Percentiles rank a stretch among this genome's conserved stretches.
These are phyloP conservation scores for Auricularia auricula-judae DNA, from an alignment of 768 basidiomycete species.

Conservation along the genomic window DNA sequence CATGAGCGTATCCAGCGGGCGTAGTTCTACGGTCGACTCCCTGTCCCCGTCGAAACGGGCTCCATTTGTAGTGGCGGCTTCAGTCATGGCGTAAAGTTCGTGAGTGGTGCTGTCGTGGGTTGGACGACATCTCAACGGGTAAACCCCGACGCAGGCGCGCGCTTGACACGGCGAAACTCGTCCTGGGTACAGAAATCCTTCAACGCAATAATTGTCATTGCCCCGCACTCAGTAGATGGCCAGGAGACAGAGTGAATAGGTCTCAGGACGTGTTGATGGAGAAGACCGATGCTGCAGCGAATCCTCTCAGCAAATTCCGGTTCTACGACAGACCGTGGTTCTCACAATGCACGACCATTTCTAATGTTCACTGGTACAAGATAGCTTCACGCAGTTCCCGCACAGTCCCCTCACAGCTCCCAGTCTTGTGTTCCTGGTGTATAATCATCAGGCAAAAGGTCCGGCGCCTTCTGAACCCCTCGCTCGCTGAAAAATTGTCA, in stretches of 20 bases:
- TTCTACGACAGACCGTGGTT: no score
- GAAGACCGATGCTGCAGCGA: no score
- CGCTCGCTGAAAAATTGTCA: constrained; percentile 40
- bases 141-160: no score
- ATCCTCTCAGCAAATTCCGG: no score
- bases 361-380: neutral
- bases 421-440: constrained; percentile 3
- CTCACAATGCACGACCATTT: neutral
- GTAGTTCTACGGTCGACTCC: neutral
- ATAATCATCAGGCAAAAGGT: constrained; percentile 53
- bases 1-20: neutral
- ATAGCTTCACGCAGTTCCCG: neutral
- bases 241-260: no score
- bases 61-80: neutral
- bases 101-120: no score
- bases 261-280: no score
- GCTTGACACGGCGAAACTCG: no score
- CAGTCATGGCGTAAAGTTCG: neutral
- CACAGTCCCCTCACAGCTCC: neutral
- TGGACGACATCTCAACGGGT: no score
- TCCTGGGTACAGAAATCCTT: no score
- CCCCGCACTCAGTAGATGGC: no score
- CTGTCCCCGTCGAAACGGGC: neutral
- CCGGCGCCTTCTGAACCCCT: constrained; percentile 48
- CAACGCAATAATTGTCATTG: no score